Evolutionary conservation across 225 moss, liverwort and hornwort species (phyloP).

Genomic region (Antitrichia curtipendula): DNA sequence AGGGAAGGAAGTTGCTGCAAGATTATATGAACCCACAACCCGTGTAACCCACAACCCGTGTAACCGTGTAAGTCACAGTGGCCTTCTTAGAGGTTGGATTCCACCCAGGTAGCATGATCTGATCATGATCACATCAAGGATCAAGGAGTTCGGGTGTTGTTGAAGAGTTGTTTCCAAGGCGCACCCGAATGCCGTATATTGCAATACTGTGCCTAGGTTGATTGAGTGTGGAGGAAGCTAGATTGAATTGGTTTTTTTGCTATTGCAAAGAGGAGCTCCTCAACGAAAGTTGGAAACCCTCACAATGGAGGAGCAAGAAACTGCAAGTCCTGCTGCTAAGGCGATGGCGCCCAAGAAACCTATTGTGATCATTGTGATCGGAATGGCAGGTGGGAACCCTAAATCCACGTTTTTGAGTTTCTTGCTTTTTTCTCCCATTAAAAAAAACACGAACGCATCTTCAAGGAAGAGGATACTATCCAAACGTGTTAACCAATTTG

Average conservation of each 20-base stretch:
- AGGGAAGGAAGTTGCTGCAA: background rate
- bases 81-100: background rate
- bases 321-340: background rate
- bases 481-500: background rate
- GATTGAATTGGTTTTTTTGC: background rate
- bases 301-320: background rate
- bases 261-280: background rate
- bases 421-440: background rate
- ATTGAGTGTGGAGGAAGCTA: background rate
- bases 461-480: background rate
- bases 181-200: background rate
- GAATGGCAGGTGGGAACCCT: conserved; percentile 63
- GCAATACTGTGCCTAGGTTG: background rate
- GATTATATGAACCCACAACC: background rate
- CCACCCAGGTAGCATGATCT: background rate
- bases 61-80: too few species aligned
- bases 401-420: background rate
- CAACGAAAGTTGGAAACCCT: background rate
- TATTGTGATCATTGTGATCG: conserved; percentile 72
- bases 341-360: conserved; percentile 6
- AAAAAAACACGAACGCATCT: background rate
- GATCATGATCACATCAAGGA: background rate
- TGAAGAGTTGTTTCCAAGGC: too few species aligned
- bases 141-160: background rate
- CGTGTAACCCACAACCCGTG: too few species aligned